Base-by-base conservation (phyloP, 768 basidiomycete species). In the Rhodotorula taiwanensis region DNA sequence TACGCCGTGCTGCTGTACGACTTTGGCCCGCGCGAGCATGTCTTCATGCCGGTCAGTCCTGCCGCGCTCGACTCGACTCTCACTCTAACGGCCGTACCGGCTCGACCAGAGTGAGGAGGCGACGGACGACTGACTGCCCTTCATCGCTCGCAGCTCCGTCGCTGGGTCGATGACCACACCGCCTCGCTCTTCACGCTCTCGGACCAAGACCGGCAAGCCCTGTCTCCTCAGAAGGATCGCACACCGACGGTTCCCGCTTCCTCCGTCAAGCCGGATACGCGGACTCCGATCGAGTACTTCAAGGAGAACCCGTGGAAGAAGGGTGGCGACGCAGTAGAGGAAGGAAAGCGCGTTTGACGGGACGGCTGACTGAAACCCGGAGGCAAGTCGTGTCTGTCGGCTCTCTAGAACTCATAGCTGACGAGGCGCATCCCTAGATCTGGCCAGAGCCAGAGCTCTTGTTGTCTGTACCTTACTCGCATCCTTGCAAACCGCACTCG, bases 31-130 rank as follows among this genome's bases (percentile, higher is more conserved):
- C 20, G 45, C n/a, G 67, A 69, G 42, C 67, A 69, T 45, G 60
- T 61, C 67, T 69, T 69, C 57, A 69, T 69, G 67, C 67, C 67
- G 3, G 67, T 69, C 8, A 33, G 56, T n/a, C 27, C 27, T 20
- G 18, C 33, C 39, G 20, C 25, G 30, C 39, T 30, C 2, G 10
- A 5, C 28, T 39, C 42, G 18, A 0, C n/a, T 23, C 42, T 25
- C 3, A 10, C 6, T 21, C 31, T 34, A n/a, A n/a, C n/a, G n/a
- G n/a, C n/a, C n/a, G n/a, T n/a, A n/a, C n/a, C n/a, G n/a, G 28
- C 4, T 10, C 16, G 33, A 7, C 52, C 44, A 47, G 33, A 7
- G 21, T 34, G 43, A 31, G 5, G 6, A 27, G 25, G 3, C 5
- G 13, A 45, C 36, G 30, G 1, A 21, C 6, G 7, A 25, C 54